phyloP scores from a whole-genome alignment of 495 filamentous ascomycete genomes.

The Emericellopsis terricola region DNA sequence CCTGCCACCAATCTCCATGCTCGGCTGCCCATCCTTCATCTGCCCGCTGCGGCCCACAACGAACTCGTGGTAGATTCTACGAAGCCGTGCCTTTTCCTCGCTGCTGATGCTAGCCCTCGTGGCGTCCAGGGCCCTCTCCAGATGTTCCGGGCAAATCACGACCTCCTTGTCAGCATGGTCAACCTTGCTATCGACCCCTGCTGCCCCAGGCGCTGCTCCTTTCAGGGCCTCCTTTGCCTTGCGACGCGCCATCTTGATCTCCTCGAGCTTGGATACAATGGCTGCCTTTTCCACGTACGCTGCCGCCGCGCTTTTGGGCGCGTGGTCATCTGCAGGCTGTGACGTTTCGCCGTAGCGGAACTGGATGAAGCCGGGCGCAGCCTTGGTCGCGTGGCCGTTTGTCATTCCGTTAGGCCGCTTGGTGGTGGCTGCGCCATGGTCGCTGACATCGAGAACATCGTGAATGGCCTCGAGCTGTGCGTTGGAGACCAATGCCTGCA shows the following conservation, averaged over 20 bases:
- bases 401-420: slow-evolving; percentile 8
- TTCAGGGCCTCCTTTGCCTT: slow-evolving; percentile 36
- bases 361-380: slow-evolving; percentile 46
- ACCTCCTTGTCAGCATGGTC: slow-evolving; percentile 42
- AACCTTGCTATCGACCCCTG: slow-evolving; percentile 12
- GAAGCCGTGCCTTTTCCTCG: slow-evolving; percentile 54
- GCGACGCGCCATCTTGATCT: slow-evolving; percentile 49
- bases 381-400: slow-evolving; percentile 12
- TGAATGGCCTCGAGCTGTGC: slow-evolving; percentile 95
- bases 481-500: slow-evolving; percentile 90
- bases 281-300: slow-evolving; percentile 50
- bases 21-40: slow-evolving; percentile 79
- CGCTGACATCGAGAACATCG: slow-evolving; percentile 58
- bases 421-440: slow-evolving; percentile 11
- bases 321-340: slow-evolving; percentile 17
- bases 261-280: slow-evolving; percentile 55
- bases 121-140: slow-evolving; percentile 54
- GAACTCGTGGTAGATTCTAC: slow-evolving; percentile 80
- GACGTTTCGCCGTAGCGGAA: slow-evolving; percentile 60
- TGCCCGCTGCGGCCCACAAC: slow-evolving; percentile 80
- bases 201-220: slow-evolving; percentile 13
- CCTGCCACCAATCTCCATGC: slow-evolving; percentile 78
- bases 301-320: slow-evolving; percentile 18
- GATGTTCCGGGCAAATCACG: slow-evolving; percentile 71
- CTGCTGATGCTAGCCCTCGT: slow-evolving; percentile 70